Conservation (phyloP, 768 basidiomycete genomes). For the Pleurotus cornucopiae region DNA sequence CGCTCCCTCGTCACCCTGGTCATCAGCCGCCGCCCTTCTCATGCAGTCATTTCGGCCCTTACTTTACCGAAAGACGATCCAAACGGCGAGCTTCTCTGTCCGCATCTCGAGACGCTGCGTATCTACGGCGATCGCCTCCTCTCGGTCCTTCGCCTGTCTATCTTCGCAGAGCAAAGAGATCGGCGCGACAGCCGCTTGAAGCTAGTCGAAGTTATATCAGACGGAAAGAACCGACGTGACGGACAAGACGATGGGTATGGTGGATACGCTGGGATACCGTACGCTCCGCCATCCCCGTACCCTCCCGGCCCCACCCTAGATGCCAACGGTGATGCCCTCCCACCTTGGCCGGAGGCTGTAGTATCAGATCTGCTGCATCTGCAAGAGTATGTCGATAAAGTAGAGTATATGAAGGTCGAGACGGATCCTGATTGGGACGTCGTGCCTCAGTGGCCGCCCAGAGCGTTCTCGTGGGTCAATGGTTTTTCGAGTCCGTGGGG, state of each 20-base stretch:
- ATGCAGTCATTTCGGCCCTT: not conserved
- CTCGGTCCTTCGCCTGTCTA: constrained; percentile 4
- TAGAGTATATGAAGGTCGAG: constrained; percentile 3
- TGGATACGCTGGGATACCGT: not conserved
- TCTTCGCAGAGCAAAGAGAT: constrained; percentile 5
- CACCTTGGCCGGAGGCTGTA: constrained; percentile 5
- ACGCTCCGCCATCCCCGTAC: not conserved
- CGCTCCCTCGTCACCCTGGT: constrained; percentile 1
- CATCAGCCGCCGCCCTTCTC: constrained; percentile 1
- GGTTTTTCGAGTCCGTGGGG: not conserved
- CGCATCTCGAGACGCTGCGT: not conserved
- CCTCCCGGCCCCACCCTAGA: not conserved
- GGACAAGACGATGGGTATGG: not conserved
- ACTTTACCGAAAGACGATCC: constrained; percentile 2
- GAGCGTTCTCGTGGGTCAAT: not conserved
- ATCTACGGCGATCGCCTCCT: constrained; percentile 4
- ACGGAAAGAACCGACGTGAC: not conserved
- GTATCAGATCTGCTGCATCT: constrained; percentile 4
- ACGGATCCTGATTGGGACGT: constrained; percentile 4
- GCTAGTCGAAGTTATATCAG: constrained; percentile 4
- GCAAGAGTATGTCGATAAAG: constrained; percentile 6
- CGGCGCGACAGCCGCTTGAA: not conserved
- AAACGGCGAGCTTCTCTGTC: constrained; percentile 4
- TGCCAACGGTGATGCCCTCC: not conserved
- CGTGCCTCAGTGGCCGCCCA: constrained; percentile 3